Evolutionary conservation across 495 filamentous ascomycete species (phyloP).

Genomic region (Neurospora sp.): DNA sequence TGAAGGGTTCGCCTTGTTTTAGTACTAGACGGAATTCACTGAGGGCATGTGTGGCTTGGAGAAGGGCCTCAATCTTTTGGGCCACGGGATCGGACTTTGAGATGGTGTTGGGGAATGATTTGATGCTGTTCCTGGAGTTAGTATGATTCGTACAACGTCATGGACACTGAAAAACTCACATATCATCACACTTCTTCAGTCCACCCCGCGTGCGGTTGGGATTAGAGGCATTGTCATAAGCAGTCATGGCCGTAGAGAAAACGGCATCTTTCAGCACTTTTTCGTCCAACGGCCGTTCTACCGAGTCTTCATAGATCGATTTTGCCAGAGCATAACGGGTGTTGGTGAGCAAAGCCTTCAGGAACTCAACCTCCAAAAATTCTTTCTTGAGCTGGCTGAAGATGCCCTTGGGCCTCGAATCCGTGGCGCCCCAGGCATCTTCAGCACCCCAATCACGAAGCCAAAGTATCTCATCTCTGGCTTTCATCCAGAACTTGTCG

Average conservation of each 20-base stretch:
- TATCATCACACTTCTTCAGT: conserved; percentile 73
- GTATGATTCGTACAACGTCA: conserved; percentile 1
- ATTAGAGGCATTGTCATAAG: conserved; percentile 86
- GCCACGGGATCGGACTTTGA: conserved; percentile 40
- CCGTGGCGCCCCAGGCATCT: conserved; percentile 18
- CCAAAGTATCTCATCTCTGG: conserved; percentile 66
- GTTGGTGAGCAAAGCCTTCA: conserved; percentile 62
- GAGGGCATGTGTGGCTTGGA: conserved; percentile 78
- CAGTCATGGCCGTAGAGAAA: conserved; percentile 54
- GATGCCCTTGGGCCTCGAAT: conserved; percentile 44
- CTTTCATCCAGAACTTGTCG: conserved; percentile 56
- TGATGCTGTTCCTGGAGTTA: conserved; percentile 38
- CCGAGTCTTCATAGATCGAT: conserved; percentile 55
- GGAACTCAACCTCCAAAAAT: conserved; percentile 60
- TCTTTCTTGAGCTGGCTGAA: conserved; percentile 57
- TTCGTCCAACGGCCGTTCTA: conserved; percentile 39
- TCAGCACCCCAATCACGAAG: conserved; percentile 66
- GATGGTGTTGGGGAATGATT: conserved; percentile 59
- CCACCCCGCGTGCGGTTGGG: conserved; percentile 75
- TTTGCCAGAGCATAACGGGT: conserved; percentile 57
- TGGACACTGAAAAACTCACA: conserved; percentile 40
- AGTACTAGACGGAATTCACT: conserved; percentile 83
- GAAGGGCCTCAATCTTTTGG: conserved; percentile 53
- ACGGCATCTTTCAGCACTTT: conserved; percentile 54
- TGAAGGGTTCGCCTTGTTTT: conserved; percentile 86